Evolutionary conservation across 177 flowering plant genomes (phyloP).

Genomic region (Telopea speciosissima): DNA sequence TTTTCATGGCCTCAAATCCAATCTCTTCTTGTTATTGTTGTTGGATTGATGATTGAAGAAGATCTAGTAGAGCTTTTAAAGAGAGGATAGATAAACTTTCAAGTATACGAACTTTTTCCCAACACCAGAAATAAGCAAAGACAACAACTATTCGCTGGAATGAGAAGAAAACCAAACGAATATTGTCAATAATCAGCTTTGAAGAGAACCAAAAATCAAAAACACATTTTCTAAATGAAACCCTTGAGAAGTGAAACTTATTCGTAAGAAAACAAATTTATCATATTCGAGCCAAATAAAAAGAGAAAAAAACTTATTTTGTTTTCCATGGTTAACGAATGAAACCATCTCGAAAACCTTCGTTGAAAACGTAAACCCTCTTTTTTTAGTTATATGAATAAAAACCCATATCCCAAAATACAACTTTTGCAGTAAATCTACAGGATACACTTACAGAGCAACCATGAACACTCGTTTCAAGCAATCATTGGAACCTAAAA

Average conservation of each 20-base stretch:
- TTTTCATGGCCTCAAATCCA: too few species aligned
- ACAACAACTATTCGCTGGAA: neutral
- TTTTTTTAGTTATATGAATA: too few species aligned
- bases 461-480: neutral
- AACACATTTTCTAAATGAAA: neutral
- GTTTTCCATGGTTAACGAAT: too few species aligned
- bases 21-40: too few species aligned
- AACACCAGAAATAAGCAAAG: neutral
- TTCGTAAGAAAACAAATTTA: too few species aligned
- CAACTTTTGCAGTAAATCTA: neutral
- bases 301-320: too few species aligned
- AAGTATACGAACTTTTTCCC: neutral
- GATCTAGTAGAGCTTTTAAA: too few species aligned
- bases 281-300: neutral
- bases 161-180: neutral
- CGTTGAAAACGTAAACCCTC: too few species aligned
- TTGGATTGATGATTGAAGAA: too few species aligned
- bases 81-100: neutral
- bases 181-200: neutral
- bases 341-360: too few species aligned
- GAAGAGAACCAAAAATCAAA: neutral
- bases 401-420: conserved; percentile 8
- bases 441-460: neutral
- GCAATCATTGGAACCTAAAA: neutral
- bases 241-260: neutral